These are phyloP conservation scores for Cucurbita moschata DNA, from an alignment of 306 rosid species.

Conservation along the genomic window DNA sequence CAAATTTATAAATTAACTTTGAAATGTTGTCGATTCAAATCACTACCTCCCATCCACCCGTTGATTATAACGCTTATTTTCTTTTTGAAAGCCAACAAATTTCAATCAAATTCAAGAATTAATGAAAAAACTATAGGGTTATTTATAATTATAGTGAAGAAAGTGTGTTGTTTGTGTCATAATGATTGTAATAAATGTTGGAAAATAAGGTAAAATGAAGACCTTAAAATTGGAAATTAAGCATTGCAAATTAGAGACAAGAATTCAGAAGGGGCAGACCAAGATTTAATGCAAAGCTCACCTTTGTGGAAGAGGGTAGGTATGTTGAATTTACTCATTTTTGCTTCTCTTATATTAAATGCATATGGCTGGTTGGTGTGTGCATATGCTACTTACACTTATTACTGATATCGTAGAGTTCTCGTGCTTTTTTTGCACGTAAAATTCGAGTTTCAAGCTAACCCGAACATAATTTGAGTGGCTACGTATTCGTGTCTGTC, in stretches of 20 bases:
- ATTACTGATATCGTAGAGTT: background rate
- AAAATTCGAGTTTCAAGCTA: background rate
- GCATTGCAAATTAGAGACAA: background rate
- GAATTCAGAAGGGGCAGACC: background rate
- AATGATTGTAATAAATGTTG: background rate
- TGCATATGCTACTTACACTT: background rate
- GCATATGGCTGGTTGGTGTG: background rate
- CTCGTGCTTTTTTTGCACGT: background rate
- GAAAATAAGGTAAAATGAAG: background rate
- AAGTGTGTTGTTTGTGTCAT: background rate
- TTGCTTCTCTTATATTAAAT: background rate
- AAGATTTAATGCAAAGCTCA: background rate
- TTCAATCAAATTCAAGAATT: no score
- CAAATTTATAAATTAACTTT: no score
- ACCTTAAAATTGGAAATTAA: background rate
- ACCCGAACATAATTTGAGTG: background rate
- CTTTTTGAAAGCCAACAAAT: no score
- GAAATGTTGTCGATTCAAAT: no score
- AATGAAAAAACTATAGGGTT: no score
- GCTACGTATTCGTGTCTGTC: no score
- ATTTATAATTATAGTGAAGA: background rate
- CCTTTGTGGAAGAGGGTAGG: background rate
- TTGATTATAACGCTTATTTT: no score
- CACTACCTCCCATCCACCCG: no score
- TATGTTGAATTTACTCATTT: conserved; percentile 2